Base-by-base conservation (phyloP, 1,139 yeast species). In the Candida sanyaensis region DNA sequence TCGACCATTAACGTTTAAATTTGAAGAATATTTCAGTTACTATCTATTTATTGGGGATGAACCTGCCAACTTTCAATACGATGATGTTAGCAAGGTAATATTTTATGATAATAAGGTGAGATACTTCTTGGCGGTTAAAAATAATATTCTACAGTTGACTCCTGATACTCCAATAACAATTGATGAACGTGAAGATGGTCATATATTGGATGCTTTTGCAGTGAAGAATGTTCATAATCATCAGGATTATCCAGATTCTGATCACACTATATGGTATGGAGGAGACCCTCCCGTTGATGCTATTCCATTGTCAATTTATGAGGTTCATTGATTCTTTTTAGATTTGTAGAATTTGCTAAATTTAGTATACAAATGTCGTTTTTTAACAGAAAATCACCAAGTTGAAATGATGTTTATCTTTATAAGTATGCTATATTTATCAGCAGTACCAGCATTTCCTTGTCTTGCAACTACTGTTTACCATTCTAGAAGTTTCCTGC, bases 101-200 rank as follows among this genome's bases (percentile, higher is more conserved):
- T 41, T 13, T 31, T 41, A 41, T 34, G 44, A 41, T 17, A 41
- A 21, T 37, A 47, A 37, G 13, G 37, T 32, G 6, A 43, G 43
- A 26, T 36, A 21, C 7, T 43, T 13, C 23, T 46, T 46, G 31
- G 30, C 36, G 11, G 30, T 36, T 24, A 5, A 34, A 11, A 39
- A 46, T 23, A 30, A 46, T 26, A 27, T 40, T 31, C 40, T 46
- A 29, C 44, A 41, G 43, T 39, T 46, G 12, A 13, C 43, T 10
- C 39, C 44, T 6, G 41, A 44, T 7, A n/a, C 36, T 7, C 46
- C 46, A 21, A 5, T 33, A 3, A 24, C 8, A n/a, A 37, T 46
- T 4, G 13, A 33, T 8, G 36, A 36, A 6, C 21, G 6, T n/a
- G 28, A 33, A 12, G 44, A 41, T 41, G 44, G 44, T 1, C 12